Evolutionary conservation across 2,329 filamentous ascomycete genomes (phyloP).

Genomic region (Pseudocercospora cruenta): DNA sequence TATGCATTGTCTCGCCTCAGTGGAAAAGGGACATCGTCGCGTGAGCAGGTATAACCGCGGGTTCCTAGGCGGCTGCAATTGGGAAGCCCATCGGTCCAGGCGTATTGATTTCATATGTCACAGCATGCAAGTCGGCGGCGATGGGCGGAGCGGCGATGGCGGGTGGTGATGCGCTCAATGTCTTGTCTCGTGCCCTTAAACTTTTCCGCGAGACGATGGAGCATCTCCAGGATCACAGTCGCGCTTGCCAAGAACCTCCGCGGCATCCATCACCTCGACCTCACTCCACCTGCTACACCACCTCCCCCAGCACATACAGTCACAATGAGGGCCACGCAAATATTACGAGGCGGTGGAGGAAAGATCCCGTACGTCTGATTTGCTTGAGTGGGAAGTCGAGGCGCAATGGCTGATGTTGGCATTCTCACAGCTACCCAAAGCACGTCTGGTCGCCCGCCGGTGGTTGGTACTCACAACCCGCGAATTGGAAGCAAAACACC

Average conservation of each 20-base stretch:
- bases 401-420: slow-evolving; percentile 28
- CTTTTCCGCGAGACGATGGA: slow-evolving; percentile 8
- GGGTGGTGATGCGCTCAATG: slow-evolving; percentile 1
- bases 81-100: slow-evolving; percentile 62
- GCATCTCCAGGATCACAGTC: slow-evolving; percentile 5
- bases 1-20: slow-evolving; percentile 15
- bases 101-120: slow-evolving; percentile 53
- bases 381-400: background rate
- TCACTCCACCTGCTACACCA: slow-evolving; percentile 24
- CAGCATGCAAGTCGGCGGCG: slow-evolving; percentile 3
- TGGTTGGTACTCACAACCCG: slow-evolving; percentile 94
- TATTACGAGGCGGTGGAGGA: slow-evolving; percentile 71
- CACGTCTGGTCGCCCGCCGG: slow-evolving; percentile 98
- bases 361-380: slow-evolving; percentile 66
- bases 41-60: slow-evolving; percentile 43
- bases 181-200: slow-evolving; percentile 13
- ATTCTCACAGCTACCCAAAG: slow-evolving; percentile 36
- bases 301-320: slow-evolving; percentile 11
- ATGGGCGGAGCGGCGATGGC: background rate
- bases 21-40: slow-evolving; percentile 31
- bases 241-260: slow-evolving; percentile 5
- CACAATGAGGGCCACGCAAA: slow-evolving; percentile 37
- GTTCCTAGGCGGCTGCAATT: slow-evolving; percentile 59
- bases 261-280: slow-evolving; percentile 16
- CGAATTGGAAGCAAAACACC: slow-evolving; percentile 95